Conservation (phyloP, 148 eudicot genomes). For the Pharnaceum exiguum region DNA sequence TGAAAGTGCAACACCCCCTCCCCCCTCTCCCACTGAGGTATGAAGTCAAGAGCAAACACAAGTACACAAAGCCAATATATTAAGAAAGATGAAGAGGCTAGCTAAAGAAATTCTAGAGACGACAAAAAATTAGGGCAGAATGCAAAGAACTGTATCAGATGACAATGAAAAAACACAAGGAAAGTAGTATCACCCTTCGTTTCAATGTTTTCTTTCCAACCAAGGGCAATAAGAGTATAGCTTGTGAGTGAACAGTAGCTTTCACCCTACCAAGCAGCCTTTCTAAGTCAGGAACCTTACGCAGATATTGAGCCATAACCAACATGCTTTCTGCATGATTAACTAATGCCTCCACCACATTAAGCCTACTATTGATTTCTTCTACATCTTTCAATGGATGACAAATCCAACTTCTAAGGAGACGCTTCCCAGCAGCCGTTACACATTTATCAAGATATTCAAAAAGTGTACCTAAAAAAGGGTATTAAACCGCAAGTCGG, state of each 20-base stretch:
- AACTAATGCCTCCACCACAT: conserved; percentile 64
- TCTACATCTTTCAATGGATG: conserved; percentile 79
- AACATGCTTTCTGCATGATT: conserved; percentile 49
- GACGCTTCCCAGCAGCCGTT: conserved; percentile 84
- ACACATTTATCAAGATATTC: conserved; percentile 76
- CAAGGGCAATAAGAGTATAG: conserved; percentile 58
- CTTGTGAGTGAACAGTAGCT: conserved; percentile 69
- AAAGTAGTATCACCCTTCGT: conserved; percentile 61
- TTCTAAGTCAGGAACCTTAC: conserved; percentile 88
- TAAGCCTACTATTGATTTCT: conserved; percentile 72
- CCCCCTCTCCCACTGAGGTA: no score
- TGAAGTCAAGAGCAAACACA: no score
- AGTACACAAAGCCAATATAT: no score
- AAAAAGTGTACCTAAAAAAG: conserved; percentile 73
- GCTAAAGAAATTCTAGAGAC: neutral
- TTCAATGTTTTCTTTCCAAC: conserved; percentile 82
- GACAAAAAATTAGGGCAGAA: neutral
- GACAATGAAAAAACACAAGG: neutral
- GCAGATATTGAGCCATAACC: conserved; percentile 59
- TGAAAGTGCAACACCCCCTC: no score
- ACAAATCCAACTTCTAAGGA: conserved; percentile 90
- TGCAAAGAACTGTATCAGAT: neutral
- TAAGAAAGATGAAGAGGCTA: neutral
- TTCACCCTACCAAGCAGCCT: conserved; percentile 85
- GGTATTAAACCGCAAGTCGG: conserved; percentile 1